phyloP scores from a whole-genome alignment of 495 filamentous ascomycete genomes.

The Parachaetomium inaequale region DNA sequence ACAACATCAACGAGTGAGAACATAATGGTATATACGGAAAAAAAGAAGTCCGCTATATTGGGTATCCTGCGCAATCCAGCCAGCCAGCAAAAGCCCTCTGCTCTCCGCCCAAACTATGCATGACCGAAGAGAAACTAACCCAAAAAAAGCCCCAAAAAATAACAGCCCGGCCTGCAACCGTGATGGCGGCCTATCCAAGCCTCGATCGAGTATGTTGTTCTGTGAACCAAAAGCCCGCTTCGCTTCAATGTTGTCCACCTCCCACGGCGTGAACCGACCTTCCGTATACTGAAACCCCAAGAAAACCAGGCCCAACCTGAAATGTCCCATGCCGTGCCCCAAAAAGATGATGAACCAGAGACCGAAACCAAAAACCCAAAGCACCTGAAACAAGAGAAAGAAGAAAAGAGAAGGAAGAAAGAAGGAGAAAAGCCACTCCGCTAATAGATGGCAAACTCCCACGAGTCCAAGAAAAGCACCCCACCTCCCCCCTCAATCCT shows the following conservation, averaged over 20 bases:
- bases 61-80: conserved; percentile 16
- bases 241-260: background rate
- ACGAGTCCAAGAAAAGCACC: conserved; percentile 1
- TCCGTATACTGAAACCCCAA: background rate
- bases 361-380: background rate
- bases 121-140: background rate
- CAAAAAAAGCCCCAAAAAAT: conserved; percentile 3
- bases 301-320: background rate
- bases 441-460: background rate
- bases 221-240: background rate
- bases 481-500: background rate
- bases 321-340: background rate
- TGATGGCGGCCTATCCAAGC: background rate
- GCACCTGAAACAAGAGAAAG: background rate
- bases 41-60: conserved; percentile 1
- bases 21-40: too few species aligned
- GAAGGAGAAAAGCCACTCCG: too few species aligned
- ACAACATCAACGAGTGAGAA: too few species aligned
- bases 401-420: background rate
- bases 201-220: too few species aligned
- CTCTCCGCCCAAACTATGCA: background rate
- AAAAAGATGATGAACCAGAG: background rate
- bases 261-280: conserved; percentile 7
- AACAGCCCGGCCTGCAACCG: background rate
- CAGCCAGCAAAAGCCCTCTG: background rate